phyloP scores from a whole-genome alignment of 1,284 basidiomycete genomes.

The Inonotus hispidus region DNA sequence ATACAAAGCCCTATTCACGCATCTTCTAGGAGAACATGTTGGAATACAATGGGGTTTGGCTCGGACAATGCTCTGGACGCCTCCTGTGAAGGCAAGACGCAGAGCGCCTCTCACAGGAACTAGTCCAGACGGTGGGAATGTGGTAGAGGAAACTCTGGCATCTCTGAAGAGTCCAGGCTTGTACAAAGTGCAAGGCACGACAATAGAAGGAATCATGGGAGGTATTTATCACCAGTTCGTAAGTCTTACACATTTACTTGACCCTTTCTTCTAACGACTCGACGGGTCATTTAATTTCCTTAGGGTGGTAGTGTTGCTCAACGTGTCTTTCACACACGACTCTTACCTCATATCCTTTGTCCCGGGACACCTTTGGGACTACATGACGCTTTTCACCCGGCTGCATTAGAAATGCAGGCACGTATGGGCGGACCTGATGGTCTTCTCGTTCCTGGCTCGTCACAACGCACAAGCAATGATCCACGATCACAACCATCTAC shows the following conservation, averaged over 20 bases:
- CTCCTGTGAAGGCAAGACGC: conserved; percentile 32
- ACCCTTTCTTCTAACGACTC: neutral
- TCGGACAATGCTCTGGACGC: conserved; percentile 64
- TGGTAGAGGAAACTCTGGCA: conserved; percentile 9
- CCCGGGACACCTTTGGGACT: conserved; percentile 41
- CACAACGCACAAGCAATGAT: neutral
- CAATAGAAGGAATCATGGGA: conserved; percentile 70
- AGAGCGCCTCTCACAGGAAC: conserved; percentile 8
- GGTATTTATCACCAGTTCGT: conserved; percentile 77
- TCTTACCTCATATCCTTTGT: conserved; percentile 53
- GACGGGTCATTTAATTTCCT: conserved; percentile 3
- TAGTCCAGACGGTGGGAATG: neutral
- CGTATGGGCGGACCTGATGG: conserved; percentile 16
- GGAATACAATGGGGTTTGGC: conserved; percentile 69
- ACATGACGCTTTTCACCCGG: conserved; percentile 42
- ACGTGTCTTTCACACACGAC: conserved; percentile 59
- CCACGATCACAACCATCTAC: neutral
- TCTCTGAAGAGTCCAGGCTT: conserved; percentile 45
- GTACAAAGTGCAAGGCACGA: conserved; percentile 72
- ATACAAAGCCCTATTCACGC: conserved; percentile 55
- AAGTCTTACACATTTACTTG: conserved; percentile 28
- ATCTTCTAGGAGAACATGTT: conserved; percentile 63
- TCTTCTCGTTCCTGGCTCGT: neutral
- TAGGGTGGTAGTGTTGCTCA: conserved; percentile 62
- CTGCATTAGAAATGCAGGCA: conserved; percentile 14